Evolutionary conservation across 148 eudicot species (phyloP).

Genomic region (Chenopodium quinoa): DNA sequence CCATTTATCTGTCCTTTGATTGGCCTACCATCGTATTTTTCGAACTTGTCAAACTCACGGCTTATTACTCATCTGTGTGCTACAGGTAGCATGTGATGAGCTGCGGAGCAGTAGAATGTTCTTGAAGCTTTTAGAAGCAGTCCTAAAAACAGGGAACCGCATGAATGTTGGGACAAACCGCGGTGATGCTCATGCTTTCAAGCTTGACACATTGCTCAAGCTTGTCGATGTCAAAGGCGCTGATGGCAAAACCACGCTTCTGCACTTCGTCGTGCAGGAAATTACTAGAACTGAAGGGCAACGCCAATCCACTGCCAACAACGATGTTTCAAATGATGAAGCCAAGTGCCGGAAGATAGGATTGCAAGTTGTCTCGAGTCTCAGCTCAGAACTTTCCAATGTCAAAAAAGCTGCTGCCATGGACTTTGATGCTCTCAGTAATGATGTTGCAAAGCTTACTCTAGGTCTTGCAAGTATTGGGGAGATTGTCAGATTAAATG

Average conservation of each 20-base stretch:
- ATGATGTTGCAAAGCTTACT: slow-evolving; percentile 67
- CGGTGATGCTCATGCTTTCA: slow-evolving; percentile 95
- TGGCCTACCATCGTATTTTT: background rate
- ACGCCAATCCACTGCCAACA: slow-evolving; percentile 41
- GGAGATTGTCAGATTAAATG: slow-evolving; percentile 50
- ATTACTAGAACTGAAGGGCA: slow-evolving; percentile 81
- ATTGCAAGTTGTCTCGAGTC: slow-evolving; percentile 66
- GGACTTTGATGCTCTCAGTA: slow-evolving; percentile 79
- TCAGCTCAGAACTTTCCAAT: slow-evolving; percentile 72
- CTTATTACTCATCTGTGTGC: background rate
- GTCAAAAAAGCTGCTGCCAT: slow-evolving; percentile 91
- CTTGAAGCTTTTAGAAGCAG: slow-evolving; percentile 91
- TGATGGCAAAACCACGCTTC: slow-evolving; percentile 89
- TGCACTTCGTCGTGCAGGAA: slow-evolving; percentile 96
- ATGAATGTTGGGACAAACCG: slow-evolving; percentile 97
- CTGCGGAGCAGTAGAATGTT: slow-evolving; percentile 88
- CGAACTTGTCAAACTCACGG: slow-evolving; percentile 3
- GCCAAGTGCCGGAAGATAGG: slow-evolving; percentile 79
- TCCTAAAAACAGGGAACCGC: slow-evolving; percentile 90
- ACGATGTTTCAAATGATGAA: slow-evolving; percentile 47
- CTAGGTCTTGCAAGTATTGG: slow-evolving; percentile 56
- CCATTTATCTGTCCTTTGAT: background rate
- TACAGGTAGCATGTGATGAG: slow-evolving; percentile 94
- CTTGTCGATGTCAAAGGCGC: slow-evolving; percentile 92
- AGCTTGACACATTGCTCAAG: slow-evolving; percentile 92